A percentile compares a stretch with the other conserved stretches of the same genome.
Evolutionary conservation across 768 basidiomycete genomes (phyloP).

Genomic region (Fibroporia radiculosa): DNA sequence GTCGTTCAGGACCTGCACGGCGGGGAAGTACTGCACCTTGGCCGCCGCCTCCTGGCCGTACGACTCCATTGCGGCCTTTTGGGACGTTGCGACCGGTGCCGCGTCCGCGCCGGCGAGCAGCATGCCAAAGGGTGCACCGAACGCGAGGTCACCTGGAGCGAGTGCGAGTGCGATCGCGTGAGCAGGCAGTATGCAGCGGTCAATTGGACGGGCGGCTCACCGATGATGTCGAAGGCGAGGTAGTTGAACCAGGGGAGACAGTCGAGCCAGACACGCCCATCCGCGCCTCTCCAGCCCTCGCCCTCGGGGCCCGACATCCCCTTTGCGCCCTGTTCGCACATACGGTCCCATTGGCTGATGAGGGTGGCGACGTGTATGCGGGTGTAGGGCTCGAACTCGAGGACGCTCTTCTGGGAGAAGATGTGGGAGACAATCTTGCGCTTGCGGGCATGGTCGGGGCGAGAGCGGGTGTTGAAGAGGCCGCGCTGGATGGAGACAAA

Average conservation of each 20-base stretch:
- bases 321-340: constrained; percentile 48
- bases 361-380: constrained; percentile 54
- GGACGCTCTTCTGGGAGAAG: constrained; percentile 76
- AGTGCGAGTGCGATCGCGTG: constrained; percentile 25
- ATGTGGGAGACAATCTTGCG: constrained; percentile 87
- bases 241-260: constrained; percentile 66
- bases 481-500: constrained; percentile 37
- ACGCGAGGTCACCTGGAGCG: constrained; percentile 68
- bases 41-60: constrained; percentile 41
- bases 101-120: constrained; percentile 63
- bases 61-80: constrained; percentile 45
- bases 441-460: constrained; percentile 76
- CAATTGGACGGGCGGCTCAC: constrained; percentile 19
- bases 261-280: constrained; percentile 67
- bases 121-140: constrained; percentile 89
- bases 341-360: constrained; percentile 67
- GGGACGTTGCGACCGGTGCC: constrained; percentile 57
- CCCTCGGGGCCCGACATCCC: constrained; percentile 52
- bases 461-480: constrained; percentile 73
- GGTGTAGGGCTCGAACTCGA: constrained; percentile 84
- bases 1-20: constrained; percentile 78
- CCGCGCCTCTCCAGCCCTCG: constrained; percentile 50
- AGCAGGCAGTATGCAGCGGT: neutral
- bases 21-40: constrained; percentile 52
- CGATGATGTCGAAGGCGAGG: constrained; percentile 73